Base-by-base conservation (phyloP, 2,329 filamentous ascomycete species). In the Pseudogymnoascus sp. region DNA sequence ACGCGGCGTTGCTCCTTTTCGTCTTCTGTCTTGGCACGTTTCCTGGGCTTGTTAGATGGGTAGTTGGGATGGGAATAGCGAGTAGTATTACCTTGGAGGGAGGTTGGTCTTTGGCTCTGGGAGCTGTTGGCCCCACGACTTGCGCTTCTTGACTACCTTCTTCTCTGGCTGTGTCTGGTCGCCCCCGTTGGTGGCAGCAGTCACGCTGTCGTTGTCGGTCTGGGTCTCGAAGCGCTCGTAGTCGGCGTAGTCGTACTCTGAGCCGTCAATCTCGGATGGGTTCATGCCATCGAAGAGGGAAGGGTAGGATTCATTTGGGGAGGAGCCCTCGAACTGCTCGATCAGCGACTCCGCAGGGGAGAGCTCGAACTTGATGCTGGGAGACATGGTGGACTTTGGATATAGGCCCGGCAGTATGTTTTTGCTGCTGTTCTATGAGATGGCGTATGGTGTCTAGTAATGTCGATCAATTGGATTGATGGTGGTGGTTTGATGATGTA, bases 1-100 rank as follows among this genome's bases (percentile, higher is more conserved):
- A 97, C 96, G 66, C 95, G 90, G 50, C 95, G 89, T 77, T 99
- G 95, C 78, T 97, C 95, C 79, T 99, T 99, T 78, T 99, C 95
- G 72, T 97, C 95, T 72, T 96, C 93, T 2, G 95, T 99, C 84
- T 97, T 99, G 70, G 95, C 95, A 66, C 95, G 91, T 85, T 99
- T 99, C 69, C 90, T 91, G 67, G 63, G 61, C 7, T 61, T 72
- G 68, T 75, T 72, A 75, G 70, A 63, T 33, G 44, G 24, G 16
- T 42, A 0, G 4, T 65, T 68, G 67, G 19, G 33, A 24, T 42
- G 16, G 63, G 31, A 63, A 1, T 21, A 40, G 6, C 24, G 42
- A 42, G 63, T 40, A 19, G 60, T 24, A 29, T 66, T 85, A 90
- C 88, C 93, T 88, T 40, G 93, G 93, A 65, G 93, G 93, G 6